A percentile compares a stretch with the other conserved stretches of the same genome.
phyloP scores from a whole-genome alignment of 345 rosid species.

The Physaria fendleri region DNA sequence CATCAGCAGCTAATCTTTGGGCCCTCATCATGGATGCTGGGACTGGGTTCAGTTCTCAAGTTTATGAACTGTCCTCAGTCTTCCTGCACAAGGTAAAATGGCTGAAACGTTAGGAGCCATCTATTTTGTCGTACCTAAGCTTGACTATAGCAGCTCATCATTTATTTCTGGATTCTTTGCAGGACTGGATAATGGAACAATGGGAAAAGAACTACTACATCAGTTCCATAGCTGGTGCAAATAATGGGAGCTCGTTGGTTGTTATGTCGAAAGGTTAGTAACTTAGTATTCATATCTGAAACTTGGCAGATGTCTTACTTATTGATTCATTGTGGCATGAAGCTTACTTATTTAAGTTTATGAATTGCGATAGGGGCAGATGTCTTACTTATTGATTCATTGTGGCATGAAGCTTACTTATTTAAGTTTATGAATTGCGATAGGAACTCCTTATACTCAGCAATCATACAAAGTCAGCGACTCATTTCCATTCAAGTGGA shows the following conservation, averaged over 20 bases:
- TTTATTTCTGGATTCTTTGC: conserved; percentile 23
- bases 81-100: conserved; percentile 81
- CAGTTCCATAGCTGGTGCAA: conserved; percentile 88
- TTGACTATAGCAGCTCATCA: background rate
- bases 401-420: background rate
- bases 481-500: conserved; percentile 97
- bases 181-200: conserved; percentile 99
- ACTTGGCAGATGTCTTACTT: background rate
- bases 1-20: conserved; percentile 88
- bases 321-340: background rate
- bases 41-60: conserved; percentile 83
- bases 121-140: background rate
- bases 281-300: conserved; percentile 11
- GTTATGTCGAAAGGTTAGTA: conserved; percentile 96
- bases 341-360: too few relatives aligned
- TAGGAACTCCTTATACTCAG: conserved; percentile 93
- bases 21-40: conserved; percentile 98
- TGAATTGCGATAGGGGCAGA: too few relatives aligned
- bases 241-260: conserved; percentile 86
- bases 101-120: background rate
- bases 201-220: conserved; percentile 95
- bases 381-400: background rate
- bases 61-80: conserved; percentile 70
- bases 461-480: conserved; percentile 99
- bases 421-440: conserved; percentile 16